Evolutionary conservation across 2,329 filamentous ascomycete genomes (phyloP).

Genomic region (Neofusicoccum kwambonambiense): DNA sequence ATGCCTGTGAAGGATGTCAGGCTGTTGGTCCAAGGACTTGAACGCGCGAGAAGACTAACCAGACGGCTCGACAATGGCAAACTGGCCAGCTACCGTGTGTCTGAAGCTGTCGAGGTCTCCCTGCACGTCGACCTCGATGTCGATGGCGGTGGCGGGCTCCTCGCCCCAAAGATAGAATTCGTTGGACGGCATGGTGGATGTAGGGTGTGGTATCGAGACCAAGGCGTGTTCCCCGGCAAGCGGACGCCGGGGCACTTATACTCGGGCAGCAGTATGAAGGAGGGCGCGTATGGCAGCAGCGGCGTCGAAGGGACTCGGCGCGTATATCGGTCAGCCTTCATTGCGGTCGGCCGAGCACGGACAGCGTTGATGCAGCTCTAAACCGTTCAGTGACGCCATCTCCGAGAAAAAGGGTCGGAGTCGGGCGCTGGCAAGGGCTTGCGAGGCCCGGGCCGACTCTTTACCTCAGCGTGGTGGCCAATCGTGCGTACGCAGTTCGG

Average conservation of each 20-base stretch:
- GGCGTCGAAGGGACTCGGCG: not conserved
- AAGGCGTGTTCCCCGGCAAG: not conserved
- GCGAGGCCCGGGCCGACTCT: not conserved
- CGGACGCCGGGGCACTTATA: not conserved
- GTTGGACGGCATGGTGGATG: conserved; percentile 14
- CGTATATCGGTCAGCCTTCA: not conserved
- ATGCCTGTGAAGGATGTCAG: conserved; percentile 20
- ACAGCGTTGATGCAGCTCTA: not conserved
- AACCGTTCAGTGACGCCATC: not conserved
- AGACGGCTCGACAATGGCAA: conserved; percentile 30
- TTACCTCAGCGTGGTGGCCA: not conserved
- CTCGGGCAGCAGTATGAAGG: not conserved
- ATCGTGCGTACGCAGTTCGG: not conserved
- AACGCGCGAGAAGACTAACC: conserved; percentile 19
- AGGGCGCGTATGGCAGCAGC: too few species aligned
- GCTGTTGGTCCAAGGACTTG: too few species aligned
- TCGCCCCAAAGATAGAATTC: conserved; percentile 32
- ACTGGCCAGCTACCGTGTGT: conserved; percentile 28
- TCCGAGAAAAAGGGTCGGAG: not conserved
- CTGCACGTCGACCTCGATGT: conserved; percentile 27
- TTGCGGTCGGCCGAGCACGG: conserved; percentile 3
- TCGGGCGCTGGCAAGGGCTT: not conserved
- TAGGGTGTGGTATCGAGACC: not conserved
- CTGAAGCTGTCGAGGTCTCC: conserved; percentile 27
- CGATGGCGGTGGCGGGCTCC: conserved; percentile 22